phyloP scores from a whole-genome alignment of 305 asterid species.

The Rubia balearica region DNA sequence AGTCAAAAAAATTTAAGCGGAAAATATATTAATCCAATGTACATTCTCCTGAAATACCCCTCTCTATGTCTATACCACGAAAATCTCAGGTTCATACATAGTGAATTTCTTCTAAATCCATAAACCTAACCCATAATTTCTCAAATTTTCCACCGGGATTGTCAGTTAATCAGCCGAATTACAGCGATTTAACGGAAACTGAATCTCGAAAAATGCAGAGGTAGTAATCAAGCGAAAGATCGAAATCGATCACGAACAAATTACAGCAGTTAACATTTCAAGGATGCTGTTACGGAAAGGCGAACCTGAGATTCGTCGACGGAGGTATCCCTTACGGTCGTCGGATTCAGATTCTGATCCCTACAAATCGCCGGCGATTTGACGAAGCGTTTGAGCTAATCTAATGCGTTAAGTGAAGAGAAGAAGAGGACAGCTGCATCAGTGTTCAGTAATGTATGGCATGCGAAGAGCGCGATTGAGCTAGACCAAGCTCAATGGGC shows the following conservation, averaged over 20 bases:
- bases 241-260: neutral
- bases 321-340: neutral
- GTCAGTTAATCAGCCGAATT: neutral
- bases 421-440: neutral
- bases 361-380: neutral
- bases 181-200: neutral
- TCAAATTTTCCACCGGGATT: neutral
- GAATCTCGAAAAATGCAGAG: neutral
- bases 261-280: neutral
- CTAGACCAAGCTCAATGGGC: neutral
- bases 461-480: neutral
- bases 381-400: neutral
- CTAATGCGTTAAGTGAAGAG: neutral
- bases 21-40: neutral
- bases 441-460: neutral
- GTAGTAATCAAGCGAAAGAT: neutral
- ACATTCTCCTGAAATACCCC: neutral
- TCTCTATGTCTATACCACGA: neutral
- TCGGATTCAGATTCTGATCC: constrained; percentile 2
- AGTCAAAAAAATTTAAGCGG: neutral
- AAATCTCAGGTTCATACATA: neutral
- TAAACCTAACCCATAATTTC: neutral
- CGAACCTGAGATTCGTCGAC: neutral
- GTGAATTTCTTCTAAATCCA: neutral
- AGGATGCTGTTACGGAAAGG: neutral